These are phyloP conservation scores for Peniophora sp. DNA, from an alignment of 1,284 basidiomycete species.

Conservation along the genomic window DNA sequence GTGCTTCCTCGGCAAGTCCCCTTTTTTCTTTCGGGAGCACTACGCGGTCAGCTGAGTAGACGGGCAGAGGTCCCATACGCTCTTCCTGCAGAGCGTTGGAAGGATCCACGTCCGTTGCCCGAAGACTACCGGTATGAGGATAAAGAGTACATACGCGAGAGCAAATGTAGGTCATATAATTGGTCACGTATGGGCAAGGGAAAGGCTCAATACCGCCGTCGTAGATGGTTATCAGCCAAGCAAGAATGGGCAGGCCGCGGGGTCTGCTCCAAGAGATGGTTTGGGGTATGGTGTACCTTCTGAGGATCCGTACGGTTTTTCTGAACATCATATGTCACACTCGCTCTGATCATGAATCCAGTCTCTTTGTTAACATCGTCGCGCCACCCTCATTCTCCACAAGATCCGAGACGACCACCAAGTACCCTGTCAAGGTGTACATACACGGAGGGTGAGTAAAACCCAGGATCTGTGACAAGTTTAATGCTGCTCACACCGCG, in stretches of 20 bases:
- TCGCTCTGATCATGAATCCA: neutral
- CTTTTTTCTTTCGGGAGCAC: neutral
- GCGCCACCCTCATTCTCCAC: constrained; percentile 48
- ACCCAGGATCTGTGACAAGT: no score
- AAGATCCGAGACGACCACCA: constrained; percentile 16
- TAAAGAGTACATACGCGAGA: constrained; percentile 56
- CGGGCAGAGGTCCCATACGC: constrained; percentile 66
- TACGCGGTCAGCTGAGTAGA: constrained; percentile 41
- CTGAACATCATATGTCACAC: neutral
- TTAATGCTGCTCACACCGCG: no score
- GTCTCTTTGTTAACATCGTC: constrained; percentile 65
- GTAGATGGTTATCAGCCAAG: neutral
- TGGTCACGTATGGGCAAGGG: constrained; percentile 46
- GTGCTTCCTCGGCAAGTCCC: constrained; percentile 6
- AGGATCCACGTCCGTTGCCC: constrained; percentile 53
- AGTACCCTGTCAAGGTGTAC: constrained; percentile 66
- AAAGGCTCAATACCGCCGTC: neutral
- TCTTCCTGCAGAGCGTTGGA: constrained; percentile 52
- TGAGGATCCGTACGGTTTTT: constrained; percentile 51
- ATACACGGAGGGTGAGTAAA: constrained; percentile 60
- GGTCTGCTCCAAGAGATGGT: neutral
- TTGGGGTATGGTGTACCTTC: constrained; percentile 42
- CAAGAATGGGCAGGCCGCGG: neutral
- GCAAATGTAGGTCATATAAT: constrained; percentile 48
- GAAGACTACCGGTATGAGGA: constrained; percentile 43